Evolutionary conservation across 225 moss, liverwort and hornwort species (phyloP), one percentile per base, ranked within the genome.

Genomic region (Neckera pumila): DNA sequence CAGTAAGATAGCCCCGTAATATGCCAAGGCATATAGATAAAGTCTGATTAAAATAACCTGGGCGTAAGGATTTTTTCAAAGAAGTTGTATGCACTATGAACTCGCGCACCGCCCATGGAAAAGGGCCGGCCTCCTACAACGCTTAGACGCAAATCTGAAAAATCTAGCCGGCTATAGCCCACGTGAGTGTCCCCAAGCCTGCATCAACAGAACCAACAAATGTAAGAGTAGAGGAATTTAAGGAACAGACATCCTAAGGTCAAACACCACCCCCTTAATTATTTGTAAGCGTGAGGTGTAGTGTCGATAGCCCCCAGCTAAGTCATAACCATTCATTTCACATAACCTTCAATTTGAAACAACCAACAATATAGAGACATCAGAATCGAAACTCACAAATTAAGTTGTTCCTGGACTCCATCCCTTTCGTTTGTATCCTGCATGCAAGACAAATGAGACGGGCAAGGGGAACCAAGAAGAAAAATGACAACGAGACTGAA

Each of bases 101-200:
- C n/a, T 59, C 84, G 84, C 5, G 36, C 47, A 11, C 98, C 96
- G 38, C 98, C 98, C 87, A 85, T 91, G 74, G 98, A 96, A 85
- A 97, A 97, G 73, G 98, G 98, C 88, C 98, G 95, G 70, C 98
- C 95, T 22, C 98, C 97, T 70, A 98, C 93, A 84, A 98, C 94
- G 85, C 97, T 98, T 38, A 96, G 76, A 83, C 82, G 86, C 69
- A 95, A 89, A 61, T 89, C 85, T 14, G 97, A 89, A 74, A 96
- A 96, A 89, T 98, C 97, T 76, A 94, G 83, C 71, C 98, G 90
- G 72, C 93, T 75, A 75, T 93, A 98, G 60, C 96, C 98, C 63
- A 96, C 96, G 91, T 98, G 98, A 73, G 90, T 87, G 60, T 92
- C 86, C 23, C 98, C 98, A 90, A 98, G 93, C 89, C 98, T 98